Percentiles rank a stretch among this genome's conserved stretches.
Evolutionary conservation across 2,329 filamentous ascomycete genomes (phyloP).

Genomic region (Ascochyta fabae): DNA sequence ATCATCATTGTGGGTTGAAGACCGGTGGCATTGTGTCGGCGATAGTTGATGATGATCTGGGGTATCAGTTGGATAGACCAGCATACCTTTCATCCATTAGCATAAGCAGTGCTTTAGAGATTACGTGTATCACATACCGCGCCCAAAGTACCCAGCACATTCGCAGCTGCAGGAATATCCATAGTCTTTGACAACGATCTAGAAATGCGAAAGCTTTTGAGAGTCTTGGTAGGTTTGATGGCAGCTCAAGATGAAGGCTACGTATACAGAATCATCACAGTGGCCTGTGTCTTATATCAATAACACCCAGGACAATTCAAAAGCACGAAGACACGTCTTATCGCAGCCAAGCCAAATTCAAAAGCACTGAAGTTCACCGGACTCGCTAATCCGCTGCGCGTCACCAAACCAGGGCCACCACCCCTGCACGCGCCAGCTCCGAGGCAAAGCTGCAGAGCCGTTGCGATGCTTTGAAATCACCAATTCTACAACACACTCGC

Average conservation of each 20-base stretch:
- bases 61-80: slow-evolving; percentile 74
- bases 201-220: too few species aligned
- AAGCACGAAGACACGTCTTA: not conserved
- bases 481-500: not conserved
- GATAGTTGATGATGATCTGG: slow-evolving; percentile 72
- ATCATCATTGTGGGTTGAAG: slow-evolving; percentile 76
- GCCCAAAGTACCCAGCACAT: slow-evolving; percentile 65
- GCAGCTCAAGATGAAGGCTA: not conserved
- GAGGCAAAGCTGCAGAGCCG: slow-evolving; percentile 18
- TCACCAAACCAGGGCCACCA: slow-evolving; percentile 13
- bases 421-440: slow-evolving; percentile 20
- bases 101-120: not conserved
- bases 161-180: slow-evolving; percentile 63
- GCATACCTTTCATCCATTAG: slow-evolving; percentile 53
- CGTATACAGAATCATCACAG: too few species aligned
- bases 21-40: slow-evolving; percentile 68
- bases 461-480: slow-evolving; percentile 32
- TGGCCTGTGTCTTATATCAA: too few species aligned
- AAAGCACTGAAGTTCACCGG: slow-evolving; percentile 3
- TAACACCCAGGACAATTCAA: not conserved
- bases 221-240: too few species aligned
- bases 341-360: slow-evolving; percentile 11
- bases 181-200: slow-evolving; percentile 43
- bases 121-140: slow-evolving; percentile 52
- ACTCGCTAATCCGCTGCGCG: slow-evolving; percentile 12